Evolutionary conservation across 805 yeast genomes (phyloP).

Genomic region (Hanseniaspora nectarophila): DNA sequence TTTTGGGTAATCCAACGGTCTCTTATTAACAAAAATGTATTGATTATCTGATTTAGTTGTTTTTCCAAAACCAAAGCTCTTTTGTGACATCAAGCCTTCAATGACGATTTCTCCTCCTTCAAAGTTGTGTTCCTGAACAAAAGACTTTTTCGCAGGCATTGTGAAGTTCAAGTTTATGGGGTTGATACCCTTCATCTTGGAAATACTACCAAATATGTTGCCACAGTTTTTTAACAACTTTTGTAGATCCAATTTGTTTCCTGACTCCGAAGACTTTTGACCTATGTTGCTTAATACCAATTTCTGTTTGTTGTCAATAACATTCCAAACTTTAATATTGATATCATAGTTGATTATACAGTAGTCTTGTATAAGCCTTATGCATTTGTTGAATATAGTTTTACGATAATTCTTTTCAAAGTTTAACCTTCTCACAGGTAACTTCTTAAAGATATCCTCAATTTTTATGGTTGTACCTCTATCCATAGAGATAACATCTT

Average conservation of each 20-base stretch:
- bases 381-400: conserved; percentile 55
- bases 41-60: conserved; percentile 58
- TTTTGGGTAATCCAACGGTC: conserved; percentile 57
- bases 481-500: conserved; percentile 38
- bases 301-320: conserved; percentile 36
- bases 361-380: conserved; percentile 54
- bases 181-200: conserved; percentile 42
- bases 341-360: conserved; percentile 48
- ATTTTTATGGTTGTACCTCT: conserved; percentile 61
- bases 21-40: conserved; percentile 52
- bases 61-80: conserved; percentile 70
- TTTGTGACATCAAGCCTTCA: conserved; percentile 59
- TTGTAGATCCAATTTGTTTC: conserved; percentile 16
- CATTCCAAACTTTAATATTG: conserved; percentile 50
- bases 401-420: conserved; percentile 53
- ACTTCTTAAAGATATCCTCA: conserved; percentile 44
- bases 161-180: conserved; percentile 35
- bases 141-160: conserved; percentile 21
- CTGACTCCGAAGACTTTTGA: conserved; percentile 26
- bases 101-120: conserved; percentile 23
- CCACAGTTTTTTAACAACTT: conserved; percentile 46
- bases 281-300: conserved; percentile 36
- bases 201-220: conserved; percentile 59
- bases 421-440: conserved; percentile 77
- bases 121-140: conserved; percentile 17